Base-by-base conservation (phyloP, 108 stramenopile species). In the Nitzschia sp. region DNA sequence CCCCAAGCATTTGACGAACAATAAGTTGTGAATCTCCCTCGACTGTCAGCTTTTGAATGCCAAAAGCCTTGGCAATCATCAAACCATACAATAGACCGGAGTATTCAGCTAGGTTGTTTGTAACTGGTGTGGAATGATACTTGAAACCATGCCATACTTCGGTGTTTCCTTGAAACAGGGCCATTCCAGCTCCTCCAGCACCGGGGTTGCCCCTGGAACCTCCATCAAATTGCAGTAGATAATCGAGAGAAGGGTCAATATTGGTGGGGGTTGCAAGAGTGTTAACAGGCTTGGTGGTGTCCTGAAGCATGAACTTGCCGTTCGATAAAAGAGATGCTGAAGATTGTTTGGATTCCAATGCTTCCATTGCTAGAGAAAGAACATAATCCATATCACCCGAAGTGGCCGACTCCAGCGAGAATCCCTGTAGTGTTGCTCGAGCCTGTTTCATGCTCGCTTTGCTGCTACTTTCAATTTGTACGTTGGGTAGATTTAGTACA, bases 31-130 rank as follows among this genome's bases (percentile, higher is more conserved):
- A 85, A 60, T 94, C 93, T 20, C 90, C 87, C 67, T 89, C 86
- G 2, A 78, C 88, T 12, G 80, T 76, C 46, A 91, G 53, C 10
- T 72, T 57, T 41, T 42, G 19, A 29, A 89, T 80, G 7, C 90
- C 93, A 57, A 94, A 56, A 9, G 83, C 78, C 39, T 38, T 39
- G 8, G 93, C 90, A 46, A 80, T 83, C 64, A 80, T 55, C 52
- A 91, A 60, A 6, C 93, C 93, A 10, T 12, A 44, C 12, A 80
- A 38, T 26, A 92, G 65, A 0, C 77, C 85, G 26, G 53, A 65
- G 50, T 90, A 91, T 73, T 94, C 93, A 7, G 93, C 93, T 41
- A 83, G 69, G 66, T 94, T 94, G 70, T 91, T 91, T n/a, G 88
- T 90, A 3, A 57, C 62, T 10, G 38, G 60, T 43, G 79, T 67